A percentile compares a stretch with the other conserved stretches of the same genome.
Evolutionary conservation across 805 yeast genomes (phyloP).

Genomic region (Pichia scutulata): DNA sequence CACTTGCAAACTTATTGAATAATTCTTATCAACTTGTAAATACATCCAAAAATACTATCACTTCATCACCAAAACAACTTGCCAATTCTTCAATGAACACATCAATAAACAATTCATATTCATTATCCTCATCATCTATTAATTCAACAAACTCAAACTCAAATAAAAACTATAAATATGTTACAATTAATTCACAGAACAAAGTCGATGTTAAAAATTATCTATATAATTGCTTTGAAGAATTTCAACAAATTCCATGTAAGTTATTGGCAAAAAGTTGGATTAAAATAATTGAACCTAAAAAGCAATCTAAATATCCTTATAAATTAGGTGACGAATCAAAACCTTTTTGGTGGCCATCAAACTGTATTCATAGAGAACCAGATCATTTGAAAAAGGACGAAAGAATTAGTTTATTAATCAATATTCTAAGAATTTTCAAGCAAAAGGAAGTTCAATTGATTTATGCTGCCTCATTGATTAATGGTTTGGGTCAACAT

Average conservation of each 20-base stretch:
- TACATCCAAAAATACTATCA: background rate
- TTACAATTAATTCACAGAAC: conserved; percentile 15
- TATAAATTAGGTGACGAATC: conserved; percentile 43
- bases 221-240: conserved; percentile 27
- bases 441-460: conserved; percentile 16
- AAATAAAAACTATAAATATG: conserved; percentile 6
- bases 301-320: conserved; percentile 55
- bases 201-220: conserved; percentile 18
- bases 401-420: conserved; percentile 46
- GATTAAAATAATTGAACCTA: conserved; percentile 60
- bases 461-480: conserved; percentile 16
- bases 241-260: conserved; percentile 47
- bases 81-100: background rate
- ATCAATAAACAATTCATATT: background rate
- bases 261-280: conserved; percentile 57
- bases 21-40: background rate
- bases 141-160: background rate
- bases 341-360: conserved; percentile 72
- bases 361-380: conserved; percentile 48
- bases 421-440: conserved; percentile 30
- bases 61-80: conserved; percentile 4
- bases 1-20: conserved; percentile 3
- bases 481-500: conserved; percentile 18
- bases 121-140: background rate
- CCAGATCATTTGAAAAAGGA: conserved; percentile 65